Conservation (phyloP, 2,329 filamentous ascomycete species). For the Colletotrichum truncatum region DNA sequence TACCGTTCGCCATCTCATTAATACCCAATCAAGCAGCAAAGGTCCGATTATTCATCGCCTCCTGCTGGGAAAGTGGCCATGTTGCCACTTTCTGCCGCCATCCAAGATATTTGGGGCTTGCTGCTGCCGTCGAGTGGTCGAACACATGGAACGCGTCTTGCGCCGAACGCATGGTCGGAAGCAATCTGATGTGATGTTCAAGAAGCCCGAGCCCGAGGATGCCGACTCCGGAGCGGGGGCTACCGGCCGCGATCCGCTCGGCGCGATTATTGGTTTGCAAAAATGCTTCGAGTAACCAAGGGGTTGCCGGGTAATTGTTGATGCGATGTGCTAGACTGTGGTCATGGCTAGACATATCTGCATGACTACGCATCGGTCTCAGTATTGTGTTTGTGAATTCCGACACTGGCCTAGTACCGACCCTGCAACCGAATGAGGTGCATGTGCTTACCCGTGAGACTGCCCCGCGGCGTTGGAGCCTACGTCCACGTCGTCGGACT, state of each 20-base stretch:
- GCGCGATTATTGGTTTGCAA: slow-evolving; percentile 33
- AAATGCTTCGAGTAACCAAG: slow-evolving; percentile 23
- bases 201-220: slow-evolving; percentile 39
- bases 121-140: slow-evolving; percentile 10
- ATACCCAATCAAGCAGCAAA: slow-evolving; percentile 15
- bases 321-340: slow-evolving; percentile 27
- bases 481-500: slow-evolving; percentile 22
- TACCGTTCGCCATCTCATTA: not conserved
- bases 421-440: not conserved
- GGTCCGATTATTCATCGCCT: slow-evolving; percentile 23
- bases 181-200: slow-evolving; percentile 39
- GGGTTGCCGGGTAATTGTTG: not conserved
- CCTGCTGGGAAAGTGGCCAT: slow-evolving; percentile 40
- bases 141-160: slow-evolving; percentile 40
- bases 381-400: not conserved
- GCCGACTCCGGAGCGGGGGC: slow-evolving; percentile 34
- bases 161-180: slow-evolving; percentile 36
- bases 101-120: slow-evolving; percentile 31
- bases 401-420: no score
- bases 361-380: not conserved
- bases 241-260: slow-evolving; percentile 40
- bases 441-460: slow-evolving; percentile 3
- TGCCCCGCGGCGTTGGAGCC: slow-evolving; percentile 12
- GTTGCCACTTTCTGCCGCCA: slow-evolving; percentile 41
- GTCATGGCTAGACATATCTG: slow-evolving; percentile 35